Evolutionary conservation across 371 early-diverging fungal genomes (phyloP).

Genomic region (Rhizopus sp.): DNA sequence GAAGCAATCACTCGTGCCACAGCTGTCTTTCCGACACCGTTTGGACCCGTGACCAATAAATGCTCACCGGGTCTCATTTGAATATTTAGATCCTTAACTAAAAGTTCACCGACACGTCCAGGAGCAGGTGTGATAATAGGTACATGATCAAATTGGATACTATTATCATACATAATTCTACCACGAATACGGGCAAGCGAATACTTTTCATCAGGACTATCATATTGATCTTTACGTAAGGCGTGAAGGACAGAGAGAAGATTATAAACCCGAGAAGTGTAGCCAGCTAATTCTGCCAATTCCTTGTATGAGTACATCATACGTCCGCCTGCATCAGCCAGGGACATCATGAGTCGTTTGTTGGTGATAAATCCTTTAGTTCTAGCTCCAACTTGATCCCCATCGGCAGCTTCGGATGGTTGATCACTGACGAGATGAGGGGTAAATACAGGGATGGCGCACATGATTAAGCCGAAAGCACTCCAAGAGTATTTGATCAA

Average conservation of each 20-base stretch:
- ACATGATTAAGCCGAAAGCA: constrained; percentile 70
- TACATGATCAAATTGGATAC: constrained; percentile 63
- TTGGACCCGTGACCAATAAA: constrained; percentile 76
- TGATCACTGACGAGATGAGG: constrained; percentile 48
- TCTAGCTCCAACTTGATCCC: constrained; percentile 56
- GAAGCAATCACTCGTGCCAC: constrained; percentile 81
- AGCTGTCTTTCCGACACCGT: constrained; percentile 83
- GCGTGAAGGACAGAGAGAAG: constrained; percentile 71
- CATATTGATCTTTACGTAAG: constrained; percentile 52
- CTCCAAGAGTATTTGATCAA: constrained; percentile 84
- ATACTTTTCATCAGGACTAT: constrained; percentile 31
- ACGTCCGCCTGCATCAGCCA: constrained; percentile 91
- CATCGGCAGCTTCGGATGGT: constrained; percentile 18
- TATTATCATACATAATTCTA: constrained; percentile 38
- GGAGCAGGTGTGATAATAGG: constrained; percentile 73
- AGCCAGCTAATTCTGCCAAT: constrained; percentile 83
- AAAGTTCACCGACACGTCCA: constrained; percentile 65
- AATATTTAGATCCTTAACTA: constrained; percentile 62
- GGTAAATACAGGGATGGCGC: constrained; percentile 84
- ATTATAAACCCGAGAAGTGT: constrained; percentile 81
- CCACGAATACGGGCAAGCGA: constrained; percentile 61
- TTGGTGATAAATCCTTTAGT: constrained; percentile 92
- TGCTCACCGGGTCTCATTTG: constrained; percentile 69
- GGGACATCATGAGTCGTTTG: constrained; percentile 78
- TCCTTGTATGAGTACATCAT: constrained; percentile 92